Percentiles rank a stretch among this genome's conserved stretches.
These are phyloP conservation scores for Wickerhamiella sorbophila DNA, from an alignment of 805 yeast genomes.

Conservation along the genomic window DNA sequence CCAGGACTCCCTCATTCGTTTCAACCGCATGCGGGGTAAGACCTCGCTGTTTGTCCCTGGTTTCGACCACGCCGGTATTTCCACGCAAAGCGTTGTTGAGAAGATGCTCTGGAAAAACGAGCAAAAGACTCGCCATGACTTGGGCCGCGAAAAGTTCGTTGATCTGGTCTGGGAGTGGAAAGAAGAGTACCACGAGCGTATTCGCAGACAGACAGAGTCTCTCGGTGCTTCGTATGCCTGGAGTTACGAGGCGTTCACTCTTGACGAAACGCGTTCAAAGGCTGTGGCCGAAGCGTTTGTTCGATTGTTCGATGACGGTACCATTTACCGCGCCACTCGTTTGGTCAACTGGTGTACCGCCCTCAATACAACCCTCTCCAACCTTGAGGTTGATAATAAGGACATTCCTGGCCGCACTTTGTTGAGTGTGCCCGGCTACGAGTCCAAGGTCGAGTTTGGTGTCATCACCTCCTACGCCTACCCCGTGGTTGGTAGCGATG, in stretches of 20 bases:
- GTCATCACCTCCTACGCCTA: slow-evolving; percentile 92
- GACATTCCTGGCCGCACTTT: slow-evolving; percentile 70
- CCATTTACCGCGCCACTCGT: slow-evolving; percentile 84
- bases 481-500: slow-evolving; percentile 72
- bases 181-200: slow-evolving; percentile 76
- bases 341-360: slow-evolving; percentile 94
- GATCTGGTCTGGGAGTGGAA: slow-evolving; percentile 97
- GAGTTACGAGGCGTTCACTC: slow-evolving; percentile 86
- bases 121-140: slow-evolving; percentile 83
- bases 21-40: slow-evolving; percentile 93
- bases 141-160: slow-evolving; percentile 80
- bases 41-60: slow-evolving; percentile 90
- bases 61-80: slow-evolving; percentile 98
- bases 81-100: slow-evolving; percentile 96
- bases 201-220: slow-evolving; percentile 67
- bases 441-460: slow-evolving; percentile 86
- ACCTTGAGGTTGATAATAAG: slow-evolving; percentile 91
- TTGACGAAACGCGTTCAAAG: slow-evolving; percentile 59
- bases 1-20: slow-evolving; percentile 87
- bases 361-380: slow-evolving; percentile 87
- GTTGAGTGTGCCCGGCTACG: slow-evolving; percentile 79
- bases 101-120: slow-evolving; percentile 84
- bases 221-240: slow-evolving; percentile 97
- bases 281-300: slow-evolving; percentile 89
- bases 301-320: slow-evolving; percentile 83